Percentiles rank a stretch among this genome's conserved stretches.
Conservation (phyloP, 2,329 filamentous ascomycete species). For the Mycosphaerella sp. region DNA sequence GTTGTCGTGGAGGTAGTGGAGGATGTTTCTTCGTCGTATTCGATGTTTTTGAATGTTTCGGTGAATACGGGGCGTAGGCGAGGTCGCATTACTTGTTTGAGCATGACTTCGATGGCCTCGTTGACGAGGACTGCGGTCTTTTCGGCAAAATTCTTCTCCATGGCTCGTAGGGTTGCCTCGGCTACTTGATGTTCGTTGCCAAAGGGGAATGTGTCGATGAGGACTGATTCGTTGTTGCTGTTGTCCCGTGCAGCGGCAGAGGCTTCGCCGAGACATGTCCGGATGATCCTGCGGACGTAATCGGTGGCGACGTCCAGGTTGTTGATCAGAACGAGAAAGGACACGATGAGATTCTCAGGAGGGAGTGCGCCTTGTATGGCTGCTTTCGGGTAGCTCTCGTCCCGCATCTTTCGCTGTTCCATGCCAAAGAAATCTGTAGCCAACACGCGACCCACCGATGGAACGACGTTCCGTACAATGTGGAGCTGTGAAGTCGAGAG, state of each 20-base stretch:
- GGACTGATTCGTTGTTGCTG: constrained; percentile 10
- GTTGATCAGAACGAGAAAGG: constrained; percentile 91
- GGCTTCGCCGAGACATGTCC: constrained; percentile 50
- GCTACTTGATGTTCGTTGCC: constrained; percentile 67
- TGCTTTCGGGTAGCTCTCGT: constrained; percentile 84
- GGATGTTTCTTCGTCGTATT: constrained; percentile 57
- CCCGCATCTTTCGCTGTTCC: constrained; percentile 95
- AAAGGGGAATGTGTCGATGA: constrained; percentile 67
- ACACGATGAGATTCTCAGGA: constrained; percentile 78
- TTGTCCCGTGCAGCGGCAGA: constrained; percentile 4
- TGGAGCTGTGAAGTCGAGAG: constrained; percentile 77
- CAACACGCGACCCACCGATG: constrained; percentile 71
- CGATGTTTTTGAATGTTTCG: constrained; percentile 85
- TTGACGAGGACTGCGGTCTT: constrained; percentile 77
- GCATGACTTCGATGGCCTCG: constrained; percentile 79
- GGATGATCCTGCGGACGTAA: constrained; percentile 82
- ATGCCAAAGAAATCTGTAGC: constrained; percentile 90
- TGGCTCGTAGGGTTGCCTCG: constrained; percentile 57
- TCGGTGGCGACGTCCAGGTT: constrained; percentile 89
- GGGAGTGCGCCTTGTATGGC: constrained; percentile 72
- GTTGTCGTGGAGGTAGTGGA: too few relatives aligned
- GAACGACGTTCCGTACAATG: constrained; percentile 70
- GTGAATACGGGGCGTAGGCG: constrained; percentile 76
- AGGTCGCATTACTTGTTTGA: constrained; percentile 78
- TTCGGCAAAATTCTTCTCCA: constrained; percentile 64